A percentile compares a stretch with the other conserved stretches of the same genome.
Conservation (phyloP, 192 early-diverging fungal genomes). For the Physocladia obscura region DNA sequence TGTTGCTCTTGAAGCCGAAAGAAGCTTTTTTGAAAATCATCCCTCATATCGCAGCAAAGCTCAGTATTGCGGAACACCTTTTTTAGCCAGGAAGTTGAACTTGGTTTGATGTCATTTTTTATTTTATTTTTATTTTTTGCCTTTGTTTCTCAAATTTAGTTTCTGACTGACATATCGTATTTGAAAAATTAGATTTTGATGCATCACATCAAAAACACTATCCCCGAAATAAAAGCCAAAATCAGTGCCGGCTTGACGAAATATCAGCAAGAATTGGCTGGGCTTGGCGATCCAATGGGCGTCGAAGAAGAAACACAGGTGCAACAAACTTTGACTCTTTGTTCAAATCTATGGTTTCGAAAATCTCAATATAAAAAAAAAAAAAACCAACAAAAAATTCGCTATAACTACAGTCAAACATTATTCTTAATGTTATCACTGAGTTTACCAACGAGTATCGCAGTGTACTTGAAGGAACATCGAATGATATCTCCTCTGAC, state of each 20-base stretch:
- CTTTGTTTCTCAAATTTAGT: no score
- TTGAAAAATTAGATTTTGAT: conserved; percentile 95
- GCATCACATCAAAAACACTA: conserved; percentile 97
- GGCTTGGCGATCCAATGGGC: conserved; percentile 87
- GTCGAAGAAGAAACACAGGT: conserved; percentile 69
- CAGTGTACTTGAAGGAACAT: conserved; percentile 92
- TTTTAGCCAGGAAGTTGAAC: conserved; percentile 94
- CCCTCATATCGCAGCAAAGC: conserved; percentile 92
- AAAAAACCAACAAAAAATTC: no score
- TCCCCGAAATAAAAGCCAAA: conserved; percentile 99
- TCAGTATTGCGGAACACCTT: conserved; percentile 99
- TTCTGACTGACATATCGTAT: no score
- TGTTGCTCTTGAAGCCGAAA: conserved; percentile 85
- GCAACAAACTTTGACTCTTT: no score
- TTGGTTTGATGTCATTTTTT: conserved; percentile 69
- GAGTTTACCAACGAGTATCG: conserved; percentile 98
- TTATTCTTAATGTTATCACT: conserved; percentile 96
- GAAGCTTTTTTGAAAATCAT: conserved; percentile 94
- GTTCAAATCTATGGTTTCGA: no score
- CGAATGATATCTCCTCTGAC: conserved; percentile 88
- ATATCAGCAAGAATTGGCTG: conserved; percentile 83
- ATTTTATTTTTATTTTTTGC: neutral
- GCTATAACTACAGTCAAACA: conserved; percentile 67
- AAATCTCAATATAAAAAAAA: no score
- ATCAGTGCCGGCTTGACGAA: conserved; percentile 82